Evolutionary conservation across 495 filamentous ascomycete species (phyloP), one percentile per base, ranked within the genome.

Genomic region (Aeminium ludgeri): DNA sequence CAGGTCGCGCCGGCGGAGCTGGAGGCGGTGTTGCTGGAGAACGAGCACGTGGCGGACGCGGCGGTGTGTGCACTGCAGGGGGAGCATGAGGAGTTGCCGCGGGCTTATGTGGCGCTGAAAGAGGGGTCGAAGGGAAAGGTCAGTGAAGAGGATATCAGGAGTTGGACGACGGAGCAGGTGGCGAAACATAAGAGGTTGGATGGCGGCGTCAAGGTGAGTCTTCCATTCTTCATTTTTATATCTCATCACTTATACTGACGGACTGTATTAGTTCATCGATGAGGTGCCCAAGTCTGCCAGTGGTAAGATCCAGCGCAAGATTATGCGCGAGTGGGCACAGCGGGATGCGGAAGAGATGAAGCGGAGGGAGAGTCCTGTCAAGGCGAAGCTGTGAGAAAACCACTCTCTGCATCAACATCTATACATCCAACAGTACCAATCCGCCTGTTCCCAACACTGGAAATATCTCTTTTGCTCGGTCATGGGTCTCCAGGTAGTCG

Each of bases 1-100:
- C 64, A 68, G 46, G 45, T 40, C 16, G 54, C 61, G 15, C 66
- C 65, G 5, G 64, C 66, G 2, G 66, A 70, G 49, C 48, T 70
- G 1, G 66, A 69, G 44, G 62, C 59, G 0, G 40, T 65, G n/a
- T 53, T 68, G 8, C 48, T 66, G 12, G 54, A 56, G 39, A 51
- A 63, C 46, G 55, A 59, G 15, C 51, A 48, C 3, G 49, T 69
- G 27, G 58, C 54, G 11, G 66, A 69, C 53, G 66, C 58, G 6
- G 66, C 59, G 10, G 64, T 67, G 10, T 53, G 59, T 2, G 62
- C 41, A 18, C 25, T 60, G 40, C 54, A 54, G 37, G 52, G 53
- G n/a, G 58, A 60, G 6, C 51, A 61, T 30, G 54, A 59, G 46
- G 59, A 63, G 41, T 45, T 52, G 16, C 59, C 59, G 11, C 30